Conservation (phyloP, 208 protist genomes). For the Wallacemonas sp. region DNA sequence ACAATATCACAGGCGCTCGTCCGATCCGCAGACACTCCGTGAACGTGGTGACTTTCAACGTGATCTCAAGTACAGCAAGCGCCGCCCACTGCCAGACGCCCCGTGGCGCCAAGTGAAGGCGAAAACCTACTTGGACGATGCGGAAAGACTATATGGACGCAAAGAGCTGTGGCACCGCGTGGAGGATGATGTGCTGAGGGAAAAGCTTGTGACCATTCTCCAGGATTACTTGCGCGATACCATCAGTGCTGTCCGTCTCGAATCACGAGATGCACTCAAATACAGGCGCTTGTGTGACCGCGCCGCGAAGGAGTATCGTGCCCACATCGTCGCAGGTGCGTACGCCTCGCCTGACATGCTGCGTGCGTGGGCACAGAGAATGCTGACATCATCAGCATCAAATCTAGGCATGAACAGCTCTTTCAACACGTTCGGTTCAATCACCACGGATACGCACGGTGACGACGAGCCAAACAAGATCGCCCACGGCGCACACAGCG, state of each 20-base stretch:
- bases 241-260: constrained; percentile 54
- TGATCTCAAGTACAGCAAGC: constrained; percentile 71
- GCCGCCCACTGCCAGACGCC: constrained; percentile 65
- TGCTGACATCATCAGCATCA: constrained; percentile 11
- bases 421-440: neutral
- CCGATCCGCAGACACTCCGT: constrained; percentile 70
- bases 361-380: constrained; percentile 40
- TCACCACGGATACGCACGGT: too few species aligned
- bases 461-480: neutral
- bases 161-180: constrained; percentile 81
- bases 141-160: constrained; percentile 84
- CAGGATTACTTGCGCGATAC: constrained; percentile 83
- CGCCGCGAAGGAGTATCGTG: constrained; percentile 64
- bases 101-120: constrained; percentile 75
- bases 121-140: constrained; percentile 87
- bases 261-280: constrained; percentile 61
- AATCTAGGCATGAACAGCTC: neutral
- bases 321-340: constrained; percentile 51
- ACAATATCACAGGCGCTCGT: constrained; percentile 64
- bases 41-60: constrained; percentile 76
- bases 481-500: neutral
- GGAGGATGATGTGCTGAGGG: constrained; percentile 57
- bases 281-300: constrained; percentile 59
- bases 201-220: constrained; percentile 75
- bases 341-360: constrained; percentile 40